Conservation (phyloP, 768 basidiomycete species). For the Heimioporus sp. region DNA sequence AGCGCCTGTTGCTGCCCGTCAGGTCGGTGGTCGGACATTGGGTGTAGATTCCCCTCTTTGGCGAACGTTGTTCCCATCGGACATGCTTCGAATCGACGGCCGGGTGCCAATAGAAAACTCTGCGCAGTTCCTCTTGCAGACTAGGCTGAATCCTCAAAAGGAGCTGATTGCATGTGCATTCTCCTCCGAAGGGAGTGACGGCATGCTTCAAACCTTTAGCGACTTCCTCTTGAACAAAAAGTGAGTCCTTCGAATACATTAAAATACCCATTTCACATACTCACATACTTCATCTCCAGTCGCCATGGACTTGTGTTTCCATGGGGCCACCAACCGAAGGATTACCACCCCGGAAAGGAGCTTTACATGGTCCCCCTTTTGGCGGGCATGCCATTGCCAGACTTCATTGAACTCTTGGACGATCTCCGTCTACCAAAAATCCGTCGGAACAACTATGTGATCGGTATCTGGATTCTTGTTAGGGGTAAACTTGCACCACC, state of each 20-base stretch:
- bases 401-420: conserved; percentile 83
- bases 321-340: conserved; percentile 75
- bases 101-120: conserved; percentile 79
- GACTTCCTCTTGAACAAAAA: conserved; percentile 71
- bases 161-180: conserved; percentile 81
- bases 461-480: conserved; percentile 83
- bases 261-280: conserved; percentile 11
- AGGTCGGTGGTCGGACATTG: conserved; percentile 73
- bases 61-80: conserved; percentile 72
- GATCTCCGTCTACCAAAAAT: conserved; percentile 64
- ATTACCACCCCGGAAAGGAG: conserved; percentile 77
- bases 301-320: conserved; percentile 87
- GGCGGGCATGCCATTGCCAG: conserved; percentile 67
- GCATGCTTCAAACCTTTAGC: conserved; percentile 56
- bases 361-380: conserved; percentile 81
- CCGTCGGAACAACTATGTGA: conserved; percentile 62
- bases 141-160: conserved; percentile 70
- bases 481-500: conserved; percentile 71
- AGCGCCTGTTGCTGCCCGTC: conserved; percentile 65
- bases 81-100: conserved; percentile 74
- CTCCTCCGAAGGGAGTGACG: conserved; percentile 47
- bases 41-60: conserved; percentile 60
- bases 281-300: conserved; percentile 36
- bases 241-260: conserved; percentile 40
- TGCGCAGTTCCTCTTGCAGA: conserved; percentile 74